These are phyloP conservation scores for Boletus huronensis DNA, from an alignment of 768 basidiomycete species.

Conservation along the genomic window DNA sequence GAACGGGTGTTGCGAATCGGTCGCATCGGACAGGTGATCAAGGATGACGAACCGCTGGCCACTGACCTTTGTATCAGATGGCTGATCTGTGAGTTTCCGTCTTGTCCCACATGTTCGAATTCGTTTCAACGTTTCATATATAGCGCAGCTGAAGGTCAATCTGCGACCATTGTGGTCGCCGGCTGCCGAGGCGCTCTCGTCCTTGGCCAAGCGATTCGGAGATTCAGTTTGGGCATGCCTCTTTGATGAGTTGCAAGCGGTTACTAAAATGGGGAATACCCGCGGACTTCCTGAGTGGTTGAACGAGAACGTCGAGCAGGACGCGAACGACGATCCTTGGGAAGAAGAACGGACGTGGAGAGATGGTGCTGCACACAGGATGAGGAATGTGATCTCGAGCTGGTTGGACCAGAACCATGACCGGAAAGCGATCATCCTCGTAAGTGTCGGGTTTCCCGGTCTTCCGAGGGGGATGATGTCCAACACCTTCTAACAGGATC, in stretches of 20 bases:
- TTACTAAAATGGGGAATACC: slow-evolving; percentile 14
- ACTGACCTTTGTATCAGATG: slow-evolving; percentile 68
- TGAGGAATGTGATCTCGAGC: slow-evolving; percentile 44
- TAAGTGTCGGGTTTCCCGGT: slow-evolving; percentile 17
- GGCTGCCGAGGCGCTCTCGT: slow-evolving; percentile 62
- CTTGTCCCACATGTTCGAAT: not conserved
- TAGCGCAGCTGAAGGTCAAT: slow-evolving; percentile 92
- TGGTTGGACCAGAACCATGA: slow-evolving; percentile 42
- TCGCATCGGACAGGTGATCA: slow-evolving; percentile 60
- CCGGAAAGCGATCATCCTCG: slow-evolving; percentile 33
- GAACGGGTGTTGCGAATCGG: slow-evolving; percentile 81
- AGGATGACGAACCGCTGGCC: slow-evolving; percentile 46
- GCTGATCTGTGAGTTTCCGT: slow-evolving; percentile 56
- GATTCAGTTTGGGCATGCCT: slow-evolving; percentile 70
- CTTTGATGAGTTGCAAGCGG: slow-evolving; percentile 55
- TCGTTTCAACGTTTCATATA: not conserved
- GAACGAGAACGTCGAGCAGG: slow-evolving; percentile 18
- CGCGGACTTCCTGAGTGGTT: slow-evolving; percentile 25
- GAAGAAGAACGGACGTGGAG: slow-evolving; percentile 77
- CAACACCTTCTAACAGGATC: slow-evolving; percentile 31
- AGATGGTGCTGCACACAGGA: slow-evolving; percentile 67
- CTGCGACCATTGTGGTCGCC: slow-evolving; percentile 88
- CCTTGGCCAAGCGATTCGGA: slow-evolving; percentile 51
- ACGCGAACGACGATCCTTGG: slow-evolving; percentile 34
- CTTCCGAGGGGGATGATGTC: not conserved